These are phyloP conservation scores for Pezicula radicicola DNA, from an alignment of 2,329 filamentous ascomycete species.

Conservation along the genomic window DNA sequence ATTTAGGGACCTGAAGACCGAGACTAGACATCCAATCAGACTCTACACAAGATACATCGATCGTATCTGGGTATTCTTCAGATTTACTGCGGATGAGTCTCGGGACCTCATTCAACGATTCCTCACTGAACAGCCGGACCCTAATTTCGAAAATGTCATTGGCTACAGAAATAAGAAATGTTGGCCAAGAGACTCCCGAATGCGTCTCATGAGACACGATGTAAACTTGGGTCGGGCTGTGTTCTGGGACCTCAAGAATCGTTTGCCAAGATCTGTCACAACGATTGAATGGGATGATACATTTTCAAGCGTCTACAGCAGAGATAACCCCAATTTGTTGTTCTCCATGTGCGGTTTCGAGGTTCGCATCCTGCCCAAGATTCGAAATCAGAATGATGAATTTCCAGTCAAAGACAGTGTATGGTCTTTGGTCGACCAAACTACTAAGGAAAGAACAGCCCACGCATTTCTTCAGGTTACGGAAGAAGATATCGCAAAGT, in stretches of 20 bases:
- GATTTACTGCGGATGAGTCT: conserved; percentile 91
- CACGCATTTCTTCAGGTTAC: conserved; percentile 98
- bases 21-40: conserved; percentile 90
- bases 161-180: conserved; percentile 99
- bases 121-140: conserved; percentile 95
- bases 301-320: conserved; percentile 95
- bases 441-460: conserved; percentile 93
- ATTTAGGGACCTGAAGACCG: conserved; percentile 89
- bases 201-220: conserved; percentile 98
- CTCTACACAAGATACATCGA: conserved; percentile 98
- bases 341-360: conserved; percentile 99
- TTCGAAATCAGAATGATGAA: conserved; percentile 90
- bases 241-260: conserved; percentile 99
- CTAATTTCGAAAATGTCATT: conserved; percentile 99
- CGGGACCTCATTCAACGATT: conserved; percentile 96
- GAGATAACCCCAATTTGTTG: conserved; percentile 93
- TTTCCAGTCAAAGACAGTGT: conserved; percentile 98
- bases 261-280: conserved; percentile 87
- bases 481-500: conserved; percentile 96
- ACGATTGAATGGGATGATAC: conserved; percentile 99
- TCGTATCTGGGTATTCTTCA: conserved; percentile 96
- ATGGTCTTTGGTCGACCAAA: conserved; percentile 95
- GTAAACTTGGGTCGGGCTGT: conserved; percentile 96
- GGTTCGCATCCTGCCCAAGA: conserved; percentile 93
- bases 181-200: conserved; percentile 95